Conservation (phyloP, 352 stramenopile species). For the Pythium vanterpoolii region DNA sequence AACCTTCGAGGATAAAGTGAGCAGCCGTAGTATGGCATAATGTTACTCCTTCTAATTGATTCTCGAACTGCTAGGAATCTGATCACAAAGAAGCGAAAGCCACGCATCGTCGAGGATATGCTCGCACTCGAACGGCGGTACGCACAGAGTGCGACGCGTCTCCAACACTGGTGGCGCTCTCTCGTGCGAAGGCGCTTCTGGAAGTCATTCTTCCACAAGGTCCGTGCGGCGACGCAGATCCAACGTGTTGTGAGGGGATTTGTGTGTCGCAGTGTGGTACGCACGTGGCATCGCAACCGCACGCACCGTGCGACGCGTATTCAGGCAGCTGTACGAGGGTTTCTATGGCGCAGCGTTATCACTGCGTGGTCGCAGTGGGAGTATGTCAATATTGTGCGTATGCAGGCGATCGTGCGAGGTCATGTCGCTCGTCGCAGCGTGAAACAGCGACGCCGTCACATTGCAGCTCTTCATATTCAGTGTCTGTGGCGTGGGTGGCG, state of each 20-base stretch:
- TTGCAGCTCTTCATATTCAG: slow-evolving; percentile 59
- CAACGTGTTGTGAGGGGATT: slow-evolving; percentile 53
- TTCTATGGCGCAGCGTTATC: slow-evolving; percentile 45
- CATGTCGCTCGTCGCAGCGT: slow-evolving; percentile 30
- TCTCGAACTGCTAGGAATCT: slow-evolving; percentile 1
- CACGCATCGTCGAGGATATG: slow-evolving; percentile 73
- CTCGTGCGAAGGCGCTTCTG: slow-evolving; percentile 43
- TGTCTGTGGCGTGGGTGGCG: slow-evolving; percentile 49
- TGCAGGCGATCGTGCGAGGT: slow-evolving; percentile 62
- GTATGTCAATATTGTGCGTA: slow-evolving; percentile 47
- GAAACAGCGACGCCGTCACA: slow-evolving; percentile 5
- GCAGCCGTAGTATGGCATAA: neutral
- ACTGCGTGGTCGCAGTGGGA: slow-evolving; percentile 56
- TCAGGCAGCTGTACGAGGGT: slow-evolving; percentile 57
- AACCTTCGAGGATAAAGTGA: slow-evolving; percentile 32
- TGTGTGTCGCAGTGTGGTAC: slow-evolving; percentile 43
- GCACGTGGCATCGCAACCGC: slow-evolving; percentile 54
- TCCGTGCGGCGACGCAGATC: slow-evolving; percentile 41
- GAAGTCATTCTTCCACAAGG: slow-evolving; percentile 39
- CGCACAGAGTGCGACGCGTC: slow-evolving; percentile 32
- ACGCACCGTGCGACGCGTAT: slow-evolving; percentile 46
- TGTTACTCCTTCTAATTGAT: neutral
- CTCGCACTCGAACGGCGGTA: slow-evolving; percentile 59
- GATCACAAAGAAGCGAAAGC: slow-evolving; percentile 35
- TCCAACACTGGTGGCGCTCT: slow-evolving; percentile 62